phyloP scores from a whole-genome alignment of 2,329 filamentous ascomycete species.

The Sporothrix inflata region DNA sequence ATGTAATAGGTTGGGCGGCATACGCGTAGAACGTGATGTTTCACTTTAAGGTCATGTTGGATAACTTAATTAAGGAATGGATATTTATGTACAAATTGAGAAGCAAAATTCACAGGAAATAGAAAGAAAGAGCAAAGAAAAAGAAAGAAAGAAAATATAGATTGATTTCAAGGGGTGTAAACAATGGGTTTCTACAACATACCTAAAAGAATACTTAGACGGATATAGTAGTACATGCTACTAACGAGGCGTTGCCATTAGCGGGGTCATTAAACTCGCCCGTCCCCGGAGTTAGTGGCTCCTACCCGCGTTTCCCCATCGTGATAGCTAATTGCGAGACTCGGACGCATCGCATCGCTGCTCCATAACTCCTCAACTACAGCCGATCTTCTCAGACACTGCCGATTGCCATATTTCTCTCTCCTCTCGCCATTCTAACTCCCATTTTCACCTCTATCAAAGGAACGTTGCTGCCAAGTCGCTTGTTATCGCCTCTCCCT shows the following conservation, averaged over 20 bases:
- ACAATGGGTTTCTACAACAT: not conserved
- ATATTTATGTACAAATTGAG: not conserved
- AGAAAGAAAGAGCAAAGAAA: not conserved
- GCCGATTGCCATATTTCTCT: not conserved
- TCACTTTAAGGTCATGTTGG: not conserved
- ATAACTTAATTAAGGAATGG: not conserved
- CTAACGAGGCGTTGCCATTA: not conserved
- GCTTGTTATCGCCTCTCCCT: not conserved
- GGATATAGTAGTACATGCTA: not conserved
- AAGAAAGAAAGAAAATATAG: not conserved
- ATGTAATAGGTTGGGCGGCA: conserved; percentile 32
- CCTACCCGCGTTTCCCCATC: not conserved
- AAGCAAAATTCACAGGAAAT: not conserved
- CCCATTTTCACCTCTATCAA: not conserved
- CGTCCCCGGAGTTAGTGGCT: not conserved
- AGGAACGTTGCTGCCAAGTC: not conserved
- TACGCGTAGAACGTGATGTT: conserved; percentile 27
- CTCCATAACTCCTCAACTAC: conserved; percentile 5
- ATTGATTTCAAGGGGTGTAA: not conserved
- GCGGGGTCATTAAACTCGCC: conserved; percentile 6
- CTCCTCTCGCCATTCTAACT: too few species aligned
- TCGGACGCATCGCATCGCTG: conserved; percentile 13
- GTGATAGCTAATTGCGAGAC: conserved; percentile 15
- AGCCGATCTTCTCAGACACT: not conserved
- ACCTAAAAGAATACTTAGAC: not conserved